Percentiles rank a stretch among this genome's conserved stretches.
Evolutionary conservation across 805 yeast species (phyloP).

Genomic region (Teunomyces stri): DNA sequence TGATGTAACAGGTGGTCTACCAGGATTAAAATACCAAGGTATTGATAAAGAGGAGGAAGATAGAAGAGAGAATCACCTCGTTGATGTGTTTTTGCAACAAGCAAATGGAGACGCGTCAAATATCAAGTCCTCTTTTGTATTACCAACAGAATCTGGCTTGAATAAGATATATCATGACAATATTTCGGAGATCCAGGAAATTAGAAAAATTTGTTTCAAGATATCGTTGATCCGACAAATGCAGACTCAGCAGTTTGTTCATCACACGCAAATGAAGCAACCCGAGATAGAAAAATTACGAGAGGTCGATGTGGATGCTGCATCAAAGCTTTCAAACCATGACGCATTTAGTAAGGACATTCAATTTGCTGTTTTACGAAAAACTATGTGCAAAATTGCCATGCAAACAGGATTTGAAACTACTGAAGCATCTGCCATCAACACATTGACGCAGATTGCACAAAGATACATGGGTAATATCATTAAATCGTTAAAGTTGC

Average conservation of each 20-base stretch:
- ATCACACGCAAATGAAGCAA: constrained; percentile 67
- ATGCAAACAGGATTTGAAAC: constrained; percentile 94
- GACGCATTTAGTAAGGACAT: constrained; percentile 59
- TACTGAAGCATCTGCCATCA: constrained; percentile 73
- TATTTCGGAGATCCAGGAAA: constrained; percentile 78
- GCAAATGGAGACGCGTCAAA: constrained; percentile 22
- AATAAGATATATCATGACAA: constrained; percentile 61
- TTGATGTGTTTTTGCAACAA: constrained; percentile 31
- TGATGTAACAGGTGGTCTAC: constrained; percentile 78
- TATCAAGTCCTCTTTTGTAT: constrained; percentile 26
- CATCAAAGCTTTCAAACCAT: constrained; percentile 70
- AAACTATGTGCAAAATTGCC: constrained; percentile 70
- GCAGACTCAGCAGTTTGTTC: constrained; percentile 79
- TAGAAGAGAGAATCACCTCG: constrained; percentile 33
- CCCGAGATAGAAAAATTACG: constrained; percentile 62
- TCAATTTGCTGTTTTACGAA: constrained; percentile 63
- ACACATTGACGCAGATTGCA: constrained; percentile 78
- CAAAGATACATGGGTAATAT: constrained; percentile 76
- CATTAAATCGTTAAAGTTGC: constrained; percentile 65
- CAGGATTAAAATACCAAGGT: constrained; percentile 58
- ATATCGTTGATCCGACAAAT: constrained; percentile 84
- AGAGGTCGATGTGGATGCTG: constrained; percentile 78
- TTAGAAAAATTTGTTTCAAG: constrained; percentile 83
- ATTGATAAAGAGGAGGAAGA: constrained; percentile 43
- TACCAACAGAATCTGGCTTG: constrained; percentile 52